phyloP scores from a whole-genome alignment of 1,284 basidiomycete genomes.

The Trichosporon sp. region DNA sequence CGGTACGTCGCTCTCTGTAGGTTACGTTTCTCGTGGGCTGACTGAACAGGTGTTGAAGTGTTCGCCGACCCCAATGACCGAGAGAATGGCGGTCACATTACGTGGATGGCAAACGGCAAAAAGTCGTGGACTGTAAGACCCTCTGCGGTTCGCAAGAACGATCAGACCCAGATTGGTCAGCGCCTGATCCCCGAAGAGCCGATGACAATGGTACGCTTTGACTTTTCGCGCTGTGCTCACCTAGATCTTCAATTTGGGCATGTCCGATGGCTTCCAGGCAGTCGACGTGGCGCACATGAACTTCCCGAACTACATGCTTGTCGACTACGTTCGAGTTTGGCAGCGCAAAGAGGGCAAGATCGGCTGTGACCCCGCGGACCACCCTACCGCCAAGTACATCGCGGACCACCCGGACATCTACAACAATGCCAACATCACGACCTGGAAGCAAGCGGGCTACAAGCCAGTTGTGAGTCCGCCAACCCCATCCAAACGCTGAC shows the following conservation, averaged over 20 bases:
- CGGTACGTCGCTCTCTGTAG: slow-evolving; percentile 47
- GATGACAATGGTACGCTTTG: slow-evolving; percentile 54
- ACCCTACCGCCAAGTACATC: slow-evolving; percentile 61
- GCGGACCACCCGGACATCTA: slow-evolving; percentile 35
- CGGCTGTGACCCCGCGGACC: slow-evolving; percentile 73
- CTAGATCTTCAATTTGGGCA: slow-evolving; percentile 73
- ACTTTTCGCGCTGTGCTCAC: slow-evolving; percentile 28
- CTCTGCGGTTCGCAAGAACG: slow-evolving; percentile 67
- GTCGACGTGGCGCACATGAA: slow-evolving; percentile 63
- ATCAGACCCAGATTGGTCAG: slow-evolving; percentile 61
- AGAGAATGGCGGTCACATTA: slow-evolving; percentile 59
- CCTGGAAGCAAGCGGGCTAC: slow-evolving; percentile 36
- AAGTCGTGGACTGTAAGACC: slow-evolving; percentile 71
- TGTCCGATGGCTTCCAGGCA: slow-evolving; percentile 45
- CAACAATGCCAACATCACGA: slow-evolving; percentile 41
- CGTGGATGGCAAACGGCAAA: slow-evolving; percentile 65
- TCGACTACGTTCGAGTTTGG: slow-evolving; percentile 69
- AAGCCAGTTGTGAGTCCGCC: slow-evolving; percentile 34
- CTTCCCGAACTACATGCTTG: slow-evolving; percentile 59
- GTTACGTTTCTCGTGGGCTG: neutral
- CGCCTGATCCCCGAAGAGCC: slow-evolving; percentile 78
- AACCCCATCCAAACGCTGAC: neutral
- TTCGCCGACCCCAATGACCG: slow-evolving; percentile 59
- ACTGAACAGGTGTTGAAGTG: slow-evolving; percentile 58
- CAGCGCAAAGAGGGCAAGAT: slow-evolving; percentile 64